phyloP scores from a whole-genome alignment of 129 eudicot species.

The Flaveria sonorensis region DNA sequence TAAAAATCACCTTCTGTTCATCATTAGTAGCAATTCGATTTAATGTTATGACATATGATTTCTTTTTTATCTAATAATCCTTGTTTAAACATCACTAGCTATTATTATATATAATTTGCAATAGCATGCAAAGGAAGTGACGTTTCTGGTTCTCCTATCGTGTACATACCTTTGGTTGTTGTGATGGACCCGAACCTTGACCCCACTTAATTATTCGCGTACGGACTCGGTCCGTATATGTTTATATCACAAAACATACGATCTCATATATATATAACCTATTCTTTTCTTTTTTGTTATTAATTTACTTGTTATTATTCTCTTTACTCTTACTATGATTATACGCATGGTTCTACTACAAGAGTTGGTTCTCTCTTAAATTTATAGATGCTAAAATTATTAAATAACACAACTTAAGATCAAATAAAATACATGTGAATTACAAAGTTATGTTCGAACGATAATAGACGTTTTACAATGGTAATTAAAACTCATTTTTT shows the following conservation, averaged over 20 bases:
- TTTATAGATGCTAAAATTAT: neutral
- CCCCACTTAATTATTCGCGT: slow-evolving; percentile 41
- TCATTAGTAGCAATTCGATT: neutral
- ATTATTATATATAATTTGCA: neutral
- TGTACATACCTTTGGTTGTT: slow-evolving; percentile 30
- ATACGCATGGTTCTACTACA: too few relatives aligned
- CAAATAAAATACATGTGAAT: neutral
- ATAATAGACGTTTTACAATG: too few relatives aligned
- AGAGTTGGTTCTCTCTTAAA: too few relatives aligned
- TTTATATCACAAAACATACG: slow-evolving; percentile 24
- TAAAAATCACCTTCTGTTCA: neutral
- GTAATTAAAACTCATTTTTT: neutral
- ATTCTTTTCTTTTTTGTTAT: neutral
- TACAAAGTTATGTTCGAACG: too few relatives aligned
- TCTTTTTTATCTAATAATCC: neutral
- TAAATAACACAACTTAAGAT: neutral
- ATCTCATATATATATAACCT: neutral
- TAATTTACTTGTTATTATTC: neutral
- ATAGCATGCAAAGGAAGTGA: slow-evolving; percentile 39
- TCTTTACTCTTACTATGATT: too few relatives aligned
- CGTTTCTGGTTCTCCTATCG: slow-evolving; percentile 32
- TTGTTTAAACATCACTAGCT: neutral
- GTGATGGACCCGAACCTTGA: slow-evolving; percentile 27
- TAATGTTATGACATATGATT: neutral
- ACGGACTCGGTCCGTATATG: neutral